A percentile compares a stretch with the other conserved stretches of the same genome.
phyloP scores from a whole-genome alignment of 1,139 yeast genomes.

The Williopsis jadinii region DNA sequence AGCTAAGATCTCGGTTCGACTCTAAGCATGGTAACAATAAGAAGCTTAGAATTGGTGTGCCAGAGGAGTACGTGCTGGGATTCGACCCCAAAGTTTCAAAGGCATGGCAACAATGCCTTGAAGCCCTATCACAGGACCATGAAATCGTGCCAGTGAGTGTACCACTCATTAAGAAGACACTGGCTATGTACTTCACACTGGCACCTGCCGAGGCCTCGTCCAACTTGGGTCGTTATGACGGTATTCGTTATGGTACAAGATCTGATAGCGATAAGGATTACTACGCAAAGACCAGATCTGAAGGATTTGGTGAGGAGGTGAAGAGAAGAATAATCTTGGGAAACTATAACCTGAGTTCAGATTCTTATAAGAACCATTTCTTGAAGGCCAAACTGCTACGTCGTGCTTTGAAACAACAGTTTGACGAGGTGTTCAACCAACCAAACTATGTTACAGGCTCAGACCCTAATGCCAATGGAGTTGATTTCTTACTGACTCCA shows the following conservation, averaged over 20 bases:
- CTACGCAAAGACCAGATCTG: constrained; percentile 53
- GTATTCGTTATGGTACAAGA: constrained; percentile 71
- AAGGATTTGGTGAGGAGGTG: constrained; percentile 76
- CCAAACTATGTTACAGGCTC: constrained; percentile 35
- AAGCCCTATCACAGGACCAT: constrained; percentile 43
- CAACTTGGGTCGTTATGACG: constrained; percentile 84
- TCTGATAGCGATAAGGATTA: constrained; percentile 34
- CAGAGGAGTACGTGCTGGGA: constrained; percentile 59
- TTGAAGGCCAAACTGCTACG: constrained; percentile 70
- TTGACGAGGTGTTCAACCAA: constrained; percentile 53
- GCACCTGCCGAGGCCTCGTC: constrained; percentile 95
- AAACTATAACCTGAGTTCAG: constrained; percentile 74
- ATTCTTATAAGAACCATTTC: constrained; percentile 67
- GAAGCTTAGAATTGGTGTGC: constrained; percentile 56
- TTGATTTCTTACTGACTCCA: constrained; percentile 73
- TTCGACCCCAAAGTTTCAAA: constrained; percentile 39
- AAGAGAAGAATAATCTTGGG: constrained; percentile 80
- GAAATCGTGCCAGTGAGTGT: constrained; percentile 55
- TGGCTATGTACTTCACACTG: constrained; percentile 82
- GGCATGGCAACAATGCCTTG: constrained; percentile 41
- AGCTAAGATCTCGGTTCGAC: constrained; percentile 27
- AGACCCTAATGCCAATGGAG: constrained; percentile 25
- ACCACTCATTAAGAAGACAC: constrained; percentile 57
- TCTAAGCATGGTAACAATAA: constrained; percentile 4
- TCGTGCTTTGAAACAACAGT: constrained; percentile 50